Percentiles rank a stretch among this genome's conserved stretches.
Evolutionary conservation across 1,284 basidiomycete genomes (phyloP).

Genomic region (Omphalotus olearius): DNA sequence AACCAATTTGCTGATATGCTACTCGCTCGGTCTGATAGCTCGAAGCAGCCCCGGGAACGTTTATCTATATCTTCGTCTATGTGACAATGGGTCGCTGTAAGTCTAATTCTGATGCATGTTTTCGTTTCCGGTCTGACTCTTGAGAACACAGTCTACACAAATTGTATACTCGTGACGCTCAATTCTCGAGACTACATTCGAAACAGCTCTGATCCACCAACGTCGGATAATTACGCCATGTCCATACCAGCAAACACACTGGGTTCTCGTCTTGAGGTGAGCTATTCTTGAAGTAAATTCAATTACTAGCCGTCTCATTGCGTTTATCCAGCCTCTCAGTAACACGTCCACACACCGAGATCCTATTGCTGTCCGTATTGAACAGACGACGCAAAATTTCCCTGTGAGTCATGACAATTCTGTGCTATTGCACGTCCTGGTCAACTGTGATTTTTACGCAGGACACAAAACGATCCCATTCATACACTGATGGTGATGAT

Average conservation of each 20-base stretch:
- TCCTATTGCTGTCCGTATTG: conserved; percentile 1
- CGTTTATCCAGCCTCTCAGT: too few species aligned
- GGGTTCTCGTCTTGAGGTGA: conserved; percentile 4
- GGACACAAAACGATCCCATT: too few species aligned
- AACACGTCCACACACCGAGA: neutral
- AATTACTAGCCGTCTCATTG: neutral
- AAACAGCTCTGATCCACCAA: neutral
- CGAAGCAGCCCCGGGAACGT: conserved; percentile 11
- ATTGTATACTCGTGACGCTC: conserved; percentile 12
- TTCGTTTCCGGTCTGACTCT: neutral
- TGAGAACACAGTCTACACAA: conserved; percentile 9
- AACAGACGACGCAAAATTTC: conserved; percentile 1
- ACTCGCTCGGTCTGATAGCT: neutral
- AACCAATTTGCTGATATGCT: too few species aligned
- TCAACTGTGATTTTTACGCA: too few species aligned
- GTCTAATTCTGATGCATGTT: neutral
- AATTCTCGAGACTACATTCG: conserved; percentile 12
- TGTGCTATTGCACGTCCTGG: too few species aligned
- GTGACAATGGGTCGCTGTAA: conserved; percentile 9
- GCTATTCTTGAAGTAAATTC: neutral
- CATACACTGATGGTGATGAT: too few species aligned
- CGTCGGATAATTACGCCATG: conserved; percentile 1
- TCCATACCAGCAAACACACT: conserved; percentile 1
- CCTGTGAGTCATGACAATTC: neutral
- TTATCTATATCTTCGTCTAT: conserved; percentile 14